Evolutionary conservation across 192 early-diverging fungal species (phyloP).

Genomic region (Chytriomyces confervae): DNA sequence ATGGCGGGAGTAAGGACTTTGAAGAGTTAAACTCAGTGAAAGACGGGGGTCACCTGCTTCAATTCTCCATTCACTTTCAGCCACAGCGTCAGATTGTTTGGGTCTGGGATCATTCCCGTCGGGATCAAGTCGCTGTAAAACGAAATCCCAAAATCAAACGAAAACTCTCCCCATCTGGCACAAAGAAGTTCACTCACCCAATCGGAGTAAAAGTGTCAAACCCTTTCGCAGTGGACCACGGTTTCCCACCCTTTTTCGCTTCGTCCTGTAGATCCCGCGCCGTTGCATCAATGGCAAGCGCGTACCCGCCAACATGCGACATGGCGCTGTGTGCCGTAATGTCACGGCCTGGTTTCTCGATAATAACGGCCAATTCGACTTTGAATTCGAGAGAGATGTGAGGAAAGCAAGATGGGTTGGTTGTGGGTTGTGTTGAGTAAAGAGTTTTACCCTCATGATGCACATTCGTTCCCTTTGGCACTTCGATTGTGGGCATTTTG

Average conservation of each 20-base stretch:
- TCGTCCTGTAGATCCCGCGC: conserved; percentile 86
- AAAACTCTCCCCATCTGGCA: background rate
- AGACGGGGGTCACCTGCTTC: conserved; percentile 41
- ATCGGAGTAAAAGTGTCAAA: conserved; percentile 93
- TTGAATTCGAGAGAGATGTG: background rate
- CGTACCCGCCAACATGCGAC: conserved; percentile 74
- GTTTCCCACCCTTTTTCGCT: conserved; percentile 82
- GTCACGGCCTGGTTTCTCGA: conserved; percentile 79
- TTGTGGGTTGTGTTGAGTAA: background rate
- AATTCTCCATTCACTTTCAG: conserved; percentile 76
- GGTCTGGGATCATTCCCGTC: conserved; percentile 70
- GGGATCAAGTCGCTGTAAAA: conserved; percentile 74
- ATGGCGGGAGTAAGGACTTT: background rate
- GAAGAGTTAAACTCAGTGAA: background rate
- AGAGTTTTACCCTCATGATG: conserved; percentile 72
- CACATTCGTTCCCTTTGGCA: conserved; percentile 77
- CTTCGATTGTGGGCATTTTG: conserved; percentile 69
- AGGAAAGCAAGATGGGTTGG: conserved; percentile 24
- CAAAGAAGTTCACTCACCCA: conserved; percentile 47
- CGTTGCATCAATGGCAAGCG: conserved; percentile 90
- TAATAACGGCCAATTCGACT: conserved; percentile 93
- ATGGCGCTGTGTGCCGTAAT: conserved; percentile 68
- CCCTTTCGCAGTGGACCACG: conserved; percentile 93
- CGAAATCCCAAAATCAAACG: background rate
- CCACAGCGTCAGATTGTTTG: conserved; percentile 76